phyloP scores from a whole-genome alignment of 768 basidiomycete species.

The Boletus sp. region DNA sequence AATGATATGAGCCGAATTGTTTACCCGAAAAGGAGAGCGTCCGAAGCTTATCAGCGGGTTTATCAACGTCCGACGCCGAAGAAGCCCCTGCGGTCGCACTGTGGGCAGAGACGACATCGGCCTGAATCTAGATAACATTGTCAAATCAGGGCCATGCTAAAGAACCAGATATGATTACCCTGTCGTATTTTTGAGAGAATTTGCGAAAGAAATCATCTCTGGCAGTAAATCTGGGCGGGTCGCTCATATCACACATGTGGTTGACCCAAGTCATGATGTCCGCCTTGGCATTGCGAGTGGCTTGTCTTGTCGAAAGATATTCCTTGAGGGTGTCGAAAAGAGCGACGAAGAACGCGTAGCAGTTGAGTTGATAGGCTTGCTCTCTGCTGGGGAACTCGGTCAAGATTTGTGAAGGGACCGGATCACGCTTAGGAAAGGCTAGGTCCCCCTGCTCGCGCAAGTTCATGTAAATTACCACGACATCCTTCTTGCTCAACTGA shows the following conservation, averaged over 20 bases:
- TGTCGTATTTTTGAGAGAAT: neutral
- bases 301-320: neutral
- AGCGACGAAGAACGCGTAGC: constrained; percentile 14
- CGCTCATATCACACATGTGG: constrained; percentile 5
- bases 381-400: neutral
- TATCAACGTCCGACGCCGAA: neutral
- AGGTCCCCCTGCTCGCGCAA: no score
- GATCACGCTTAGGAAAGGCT: constrained; percentile 16
- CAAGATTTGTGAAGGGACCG: constrained; percentile 11
- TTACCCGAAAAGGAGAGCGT: neutral
- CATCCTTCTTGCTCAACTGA: no score
- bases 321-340: constrained; percentile 5
- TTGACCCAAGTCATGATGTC: neutral
- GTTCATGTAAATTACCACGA: no score
- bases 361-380: neutral
- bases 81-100: neutral
- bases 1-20: neutral
- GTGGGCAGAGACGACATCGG: neutral
- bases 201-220: neutral
- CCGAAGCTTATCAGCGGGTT: neutral
- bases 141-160: neutral
- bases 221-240: neutral
- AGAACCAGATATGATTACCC: neutral
- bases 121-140: neutral
- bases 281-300: neutral